Evolutionary conservation across 2,329 filamentous ascomycete species (phyloP).

Genomic region (Aschersonia sp.): DNA sequence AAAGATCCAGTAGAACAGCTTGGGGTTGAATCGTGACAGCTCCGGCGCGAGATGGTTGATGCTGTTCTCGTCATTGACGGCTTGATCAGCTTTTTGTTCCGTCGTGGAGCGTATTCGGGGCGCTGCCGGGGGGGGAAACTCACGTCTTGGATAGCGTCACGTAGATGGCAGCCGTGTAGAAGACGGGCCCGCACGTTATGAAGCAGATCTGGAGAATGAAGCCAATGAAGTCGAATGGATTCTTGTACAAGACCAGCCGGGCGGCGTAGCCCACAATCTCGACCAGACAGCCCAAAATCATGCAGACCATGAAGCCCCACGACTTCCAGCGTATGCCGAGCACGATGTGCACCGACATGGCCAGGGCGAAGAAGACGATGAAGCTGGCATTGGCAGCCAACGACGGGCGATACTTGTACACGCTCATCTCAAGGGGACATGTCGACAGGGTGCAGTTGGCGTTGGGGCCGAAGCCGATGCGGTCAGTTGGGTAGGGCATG

Average conservation of each 20-base stretch:
- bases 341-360: conserved; percentile 26
- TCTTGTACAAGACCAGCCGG: conserved; percentile 37
- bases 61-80: conserved; percentile 7
- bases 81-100: neutral
- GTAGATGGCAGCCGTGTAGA: conserved; percentile 47
- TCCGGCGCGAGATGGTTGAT: conserved; percentile 23
- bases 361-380: conserved; percentile 27
- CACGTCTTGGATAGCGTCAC: conserved; percentile 36
- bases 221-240: conserved; percentile 40
- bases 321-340: conserved; percentile 26
- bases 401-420: conserved; percentile 31
- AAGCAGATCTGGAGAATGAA: conserved; percentile 48
- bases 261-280: conserved; percentile 51
- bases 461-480: conserved; percentile 26
- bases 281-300: conserved; percentile 37
- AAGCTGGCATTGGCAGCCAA: conserved; percentile 27
- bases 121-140: conserved; percentile 2
- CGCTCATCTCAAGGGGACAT: conserved; percentile 28
- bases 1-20: conserved; percentile 28
- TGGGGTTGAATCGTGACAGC: conserved; percentile 25
- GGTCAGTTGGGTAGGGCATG: conserved; percentile 3
- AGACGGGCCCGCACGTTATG: conserved; percentile 25
- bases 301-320: conserved; percentile 29
- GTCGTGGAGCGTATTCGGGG: no score
- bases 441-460: conserved; percentile 34